Evolutionary conservation across 2,329 filamentous ascomycete genomes (phyloP).

Genomic region (Massarina eburnea): DNA sequence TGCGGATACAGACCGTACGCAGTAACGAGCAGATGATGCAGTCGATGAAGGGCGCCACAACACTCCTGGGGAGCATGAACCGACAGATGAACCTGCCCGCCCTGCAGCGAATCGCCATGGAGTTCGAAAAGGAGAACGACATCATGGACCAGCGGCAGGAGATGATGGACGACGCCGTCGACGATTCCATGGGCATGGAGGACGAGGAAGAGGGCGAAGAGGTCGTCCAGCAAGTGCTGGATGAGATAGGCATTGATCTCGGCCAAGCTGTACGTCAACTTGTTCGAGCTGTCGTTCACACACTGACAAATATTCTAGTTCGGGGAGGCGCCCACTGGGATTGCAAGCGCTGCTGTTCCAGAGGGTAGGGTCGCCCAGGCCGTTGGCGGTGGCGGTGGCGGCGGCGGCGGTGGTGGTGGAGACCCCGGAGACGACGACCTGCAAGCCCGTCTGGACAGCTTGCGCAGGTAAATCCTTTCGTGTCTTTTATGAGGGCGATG

Average conservation of each 20-base stretch:
- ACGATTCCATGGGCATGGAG: constrained; percentile 88
- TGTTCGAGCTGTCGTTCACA: neutral
- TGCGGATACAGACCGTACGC: constrained; percentile 94
- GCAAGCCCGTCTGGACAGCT: constrained; percentile 87
- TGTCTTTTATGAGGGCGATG: constrained; percentile 3
- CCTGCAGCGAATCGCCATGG: constrained; percentile 95
- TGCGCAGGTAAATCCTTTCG: constrained; percentile 56
- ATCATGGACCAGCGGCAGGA: constrained; percentile 99
- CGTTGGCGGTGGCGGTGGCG: constrained; percentile 68
- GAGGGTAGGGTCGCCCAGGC: constrained; percentile 85
- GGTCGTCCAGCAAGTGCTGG: constrained; percentile 92
- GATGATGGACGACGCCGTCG: constrained; percentile 99
- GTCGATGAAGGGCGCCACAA: constrained; percentile 95
- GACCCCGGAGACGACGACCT: constrained; percentile 77
- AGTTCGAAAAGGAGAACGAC: constrained; percentile 98
- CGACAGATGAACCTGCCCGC: constrained; percentile 95
- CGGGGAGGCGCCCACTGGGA: constrained; percentile 83
- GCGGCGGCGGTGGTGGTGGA: constrained; percentile 63
- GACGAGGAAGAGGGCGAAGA: constrained; percentile 96
- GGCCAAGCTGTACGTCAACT: constrained; percentile 72
- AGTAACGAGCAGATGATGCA: constrained; percentile 99
- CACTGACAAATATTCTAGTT: constrained; percentile 59
- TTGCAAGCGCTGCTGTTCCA: constrained; percentile 71
- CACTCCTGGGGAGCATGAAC: constrained; percentile 95
- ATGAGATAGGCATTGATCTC: constrained; percentile 94